Percentiles rank a stretch among this genome's conserved stretches.
These are phyloP conservation scores for Lactarius tabidus DNA, from an alignment of 768 basidiomycete genomes.

Conservation along the genomic window DNA sequence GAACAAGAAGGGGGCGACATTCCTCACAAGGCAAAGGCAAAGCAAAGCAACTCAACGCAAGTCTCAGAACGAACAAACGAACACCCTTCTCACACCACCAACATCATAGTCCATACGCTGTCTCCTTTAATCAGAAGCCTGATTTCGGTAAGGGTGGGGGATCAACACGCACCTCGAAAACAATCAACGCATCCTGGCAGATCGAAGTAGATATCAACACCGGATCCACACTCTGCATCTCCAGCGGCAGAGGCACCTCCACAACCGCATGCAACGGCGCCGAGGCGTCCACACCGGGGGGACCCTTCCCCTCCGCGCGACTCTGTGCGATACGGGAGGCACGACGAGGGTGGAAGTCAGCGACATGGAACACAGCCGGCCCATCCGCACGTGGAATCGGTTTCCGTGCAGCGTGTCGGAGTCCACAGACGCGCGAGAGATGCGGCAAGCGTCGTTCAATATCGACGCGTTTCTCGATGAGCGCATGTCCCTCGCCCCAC, in stretches of 20 bases:
- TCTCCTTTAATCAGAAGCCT: no score
- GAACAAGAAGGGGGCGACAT: neutral
- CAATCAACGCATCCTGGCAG: conserved; percentile 2
- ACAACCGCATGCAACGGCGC: neutral
- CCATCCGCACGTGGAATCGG: neutral
- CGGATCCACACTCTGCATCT: neutral
- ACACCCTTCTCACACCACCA: neutral
- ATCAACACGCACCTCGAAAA: neutral
- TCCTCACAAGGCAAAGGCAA: neutral
- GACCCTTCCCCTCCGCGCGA: neutral
- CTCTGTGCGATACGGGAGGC: neutral
- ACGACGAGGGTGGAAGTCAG: neutral
- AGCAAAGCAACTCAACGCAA: neutral
- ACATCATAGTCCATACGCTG: neutral
- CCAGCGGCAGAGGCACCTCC: conserved; percentile 1
- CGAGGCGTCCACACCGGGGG: no score
- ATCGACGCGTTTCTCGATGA: neutral
- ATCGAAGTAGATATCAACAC: neutral
- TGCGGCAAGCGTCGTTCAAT: neutral
- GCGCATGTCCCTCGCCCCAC: neutral
- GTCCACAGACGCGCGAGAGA: conserved; percentile 2
- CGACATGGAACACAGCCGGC: neutral
- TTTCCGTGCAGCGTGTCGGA: neutral
- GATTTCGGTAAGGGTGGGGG: neutral
- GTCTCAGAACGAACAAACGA: conserved; percentile 1